Percentiles rank a stretch among this genome's conserved stretches.
phyloP scores from a whole-genome alignment of 257 asterid genomes.

The Sherardia arvensis region DNA sequence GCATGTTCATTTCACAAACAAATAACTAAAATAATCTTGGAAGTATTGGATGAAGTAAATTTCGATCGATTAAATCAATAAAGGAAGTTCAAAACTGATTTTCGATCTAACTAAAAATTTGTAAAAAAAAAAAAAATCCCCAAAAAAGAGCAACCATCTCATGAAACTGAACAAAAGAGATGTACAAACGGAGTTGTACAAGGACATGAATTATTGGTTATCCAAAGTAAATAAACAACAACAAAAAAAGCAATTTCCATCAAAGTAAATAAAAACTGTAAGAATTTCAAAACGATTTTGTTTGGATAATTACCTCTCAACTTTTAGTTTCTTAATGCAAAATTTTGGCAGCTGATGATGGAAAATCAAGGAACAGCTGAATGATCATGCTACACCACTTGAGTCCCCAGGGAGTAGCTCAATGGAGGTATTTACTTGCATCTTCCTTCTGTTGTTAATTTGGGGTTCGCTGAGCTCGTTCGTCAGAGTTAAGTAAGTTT shows the following conservation, averaged over 20 bases:
- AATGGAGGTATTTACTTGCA: constrained; percentile 45
- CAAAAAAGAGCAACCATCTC: no score
- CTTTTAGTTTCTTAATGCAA: neutral
- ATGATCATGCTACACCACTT: constrained; percentile 31
- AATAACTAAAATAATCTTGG: no score
- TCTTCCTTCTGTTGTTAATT: neutral
- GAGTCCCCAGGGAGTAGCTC: constrained; percentile 58
- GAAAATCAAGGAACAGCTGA: constrained; percentile 28
- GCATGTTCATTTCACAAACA: no score
- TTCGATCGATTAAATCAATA: no score
- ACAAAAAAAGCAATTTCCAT: neutral
- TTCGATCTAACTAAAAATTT: no score
- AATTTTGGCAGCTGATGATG: constrained; percentile 18
- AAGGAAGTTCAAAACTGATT: no score
- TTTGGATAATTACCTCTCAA: neutral
- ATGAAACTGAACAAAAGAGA: no score
- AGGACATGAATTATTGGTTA: neutral
- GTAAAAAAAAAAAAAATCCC: no score
- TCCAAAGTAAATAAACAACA: neutral
- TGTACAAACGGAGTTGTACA: no score
- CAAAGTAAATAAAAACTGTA: neutral
- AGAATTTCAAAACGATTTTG: neutral
- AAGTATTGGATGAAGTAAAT: no score
- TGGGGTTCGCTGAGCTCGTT: neutral
- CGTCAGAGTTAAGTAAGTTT: neutral